Evolutionary conservation across 106 monocot species (phyloP), one percentile per base, ranked within the genome.

Genomic region (Dendrobium huoshanense): DNA sequence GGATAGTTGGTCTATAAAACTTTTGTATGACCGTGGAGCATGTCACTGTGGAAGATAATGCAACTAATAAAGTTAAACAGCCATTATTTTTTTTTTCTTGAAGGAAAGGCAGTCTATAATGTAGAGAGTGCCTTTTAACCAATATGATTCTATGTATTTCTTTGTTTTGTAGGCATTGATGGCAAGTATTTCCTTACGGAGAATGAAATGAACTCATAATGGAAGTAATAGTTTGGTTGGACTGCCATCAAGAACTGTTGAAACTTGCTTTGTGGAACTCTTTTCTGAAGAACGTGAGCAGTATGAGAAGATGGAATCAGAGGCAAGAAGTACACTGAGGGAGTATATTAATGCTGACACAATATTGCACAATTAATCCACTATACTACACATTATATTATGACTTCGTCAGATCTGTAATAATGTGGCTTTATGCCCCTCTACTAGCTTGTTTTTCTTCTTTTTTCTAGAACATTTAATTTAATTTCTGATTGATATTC

Each of bases 391-490:
- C 74, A 85, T 93, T 33, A 90, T 99, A 78, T 84, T 99, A 45
- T 85, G 95, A n/a, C 95, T 99, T 77, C 95, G 95, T 3, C 98
- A 99, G 75, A 88, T 99, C 27, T 99, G 98, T 70, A 90, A 99
- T 84, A 88, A 91, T 73, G 58, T 91, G 65, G 84, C 88, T 13
- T 85, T 99, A 83, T 95, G 91, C 77, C 98, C 98, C 79, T 76
- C 68, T 76, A 55, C 37, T 55, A n/a, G 1, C 9, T 6, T 42
- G 19, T 74, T 64, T 41, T 27, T 20, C n/a, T 77, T 49, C 55
- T 33, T 68, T 16, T 77, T 59, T 17, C 7, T 37, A 37, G 47
- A 22, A 44, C n/a, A 13, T 56, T 54, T 20, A 29, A 16, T 72
- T 72, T 40, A 9, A 16, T 40, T 40, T 33, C 17, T 72, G 40